Conservation (phyloP, 768 basidiomycete genomes). For the Grammothele lineata region DNA sequence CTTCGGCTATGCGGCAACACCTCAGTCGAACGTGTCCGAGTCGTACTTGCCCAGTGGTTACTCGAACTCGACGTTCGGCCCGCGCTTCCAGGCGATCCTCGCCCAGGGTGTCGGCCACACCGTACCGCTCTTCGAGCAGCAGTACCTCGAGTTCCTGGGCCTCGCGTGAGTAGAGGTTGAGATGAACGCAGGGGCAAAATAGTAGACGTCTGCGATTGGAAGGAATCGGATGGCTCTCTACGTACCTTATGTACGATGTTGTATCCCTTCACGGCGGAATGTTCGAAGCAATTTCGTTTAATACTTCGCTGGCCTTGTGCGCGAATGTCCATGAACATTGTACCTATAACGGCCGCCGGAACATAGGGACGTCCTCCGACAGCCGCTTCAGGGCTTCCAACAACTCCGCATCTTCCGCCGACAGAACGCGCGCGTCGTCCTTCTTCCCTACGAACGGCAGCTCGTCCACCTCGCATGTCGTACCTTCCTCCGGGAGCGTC, state of each 20-base stretch:
- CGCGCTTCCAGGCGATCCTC: slow-evolving; percentile 46
- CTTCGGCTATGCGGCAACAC: slow-evolving; percentile 40
- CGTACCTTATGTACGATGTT: too few relatives aligned
- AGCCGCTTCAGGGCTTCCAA: background rate
- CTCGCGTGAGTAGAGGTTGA: slow-evolving; percentile 25
- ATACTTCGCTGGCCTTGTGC: too few relatives aligned
- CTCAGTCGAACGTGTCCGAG: slow-evolving; percentile 31
- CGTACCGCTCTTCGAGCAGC: slow-evolving; percentile 44
- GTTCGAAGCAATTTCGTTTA: too few relatives aligned
- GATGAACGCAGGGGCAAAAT: too few relatives aligned
- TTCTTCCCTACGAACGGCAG: background rate
- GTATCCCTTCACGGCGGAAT: too few relatives aligned
- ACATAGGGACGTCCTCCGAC: too few relatives aligned
- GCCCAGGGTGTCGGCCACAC: slow-evolving; percentile 47
- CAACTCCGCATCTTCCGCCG: background rate
- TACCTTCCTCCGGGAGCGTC: slow-evolving; percentile 1
- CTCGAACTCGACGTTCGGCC: slow-evolving; percentile 45
- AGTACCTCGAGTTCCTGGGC: slow-evolving; percentile 47
- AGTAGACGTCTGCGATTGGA: too few relatives aligned
- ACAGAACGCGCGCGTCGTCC: background rate
- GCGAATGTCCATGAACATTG: too few relatives aligned
- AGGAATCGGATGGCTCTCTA: too few relatives aligned
- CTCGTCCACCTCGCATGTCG: slow-evolving; percentile 3
- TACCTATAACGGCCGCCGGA: too few relatives aligned
- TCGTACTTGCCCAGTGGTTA: slow-evolving; percentile 43